phyloP scores from a whole-genome alignment of 2,329 filamentous ascomycete species.

The Xylogone sp. region DNA sequence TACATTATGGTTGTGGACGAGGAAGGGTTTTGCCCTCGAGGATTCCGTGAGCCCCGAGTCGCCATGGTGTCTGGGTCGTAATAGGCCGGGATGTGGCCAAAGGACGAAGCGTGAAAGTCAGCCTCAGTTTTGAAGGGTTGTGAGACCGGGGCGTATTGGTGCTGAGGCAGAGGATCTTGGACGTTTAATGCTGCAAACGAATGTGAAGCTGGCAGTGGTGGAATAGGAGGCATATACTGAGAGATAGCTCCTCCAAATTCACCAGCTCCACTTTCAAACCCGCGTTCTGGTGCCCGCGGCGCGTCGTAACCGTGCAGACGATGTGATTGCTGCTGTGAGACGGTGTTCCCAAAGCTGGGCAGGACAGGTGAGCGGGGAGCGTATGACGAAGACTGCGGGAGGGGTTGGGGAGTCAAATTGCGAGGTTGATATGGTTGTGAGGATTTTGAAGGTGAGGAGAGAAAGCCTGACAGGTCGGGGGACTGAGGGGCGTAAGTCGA shows the following conservation, averaged over 20 bases:
- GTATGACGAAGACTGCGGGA: conserved; percentile 12
- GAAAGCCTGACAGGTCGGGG: conserved; percentile 28
- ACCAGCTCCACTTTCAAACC: conserved; percentile 7
- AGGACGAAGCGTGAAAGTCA: conserved; percentile 5
- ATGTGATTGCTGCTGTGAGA: conserved; percentile 4
- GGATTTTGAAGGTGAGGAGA: conserved; percentile 17
- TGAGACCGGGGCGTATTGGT: conserved; percentile 2
- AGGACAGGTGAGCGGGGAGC: conserved; percentile 23
- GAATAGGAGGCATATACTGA: conserved; percentile 26
- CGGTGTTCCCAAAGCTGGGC: conserved; percentile 12
- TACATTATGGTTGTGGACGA: neutral
- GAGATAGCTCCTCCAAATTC: conserved; percentile 8
- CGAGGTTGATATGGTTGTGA: conserved; percentile 14
- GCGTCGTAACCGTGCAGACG: conserved; percentile 9
- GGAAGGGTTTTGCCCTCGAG: neutral
- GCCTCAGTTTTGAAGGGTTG: conserved; percentile 11
- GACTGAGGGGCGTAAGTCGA: conserved; percentile 29
- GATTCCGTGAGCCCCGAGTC: conserved; percentile 9
- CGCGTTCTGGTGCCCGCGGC: conserved; percentile 3
- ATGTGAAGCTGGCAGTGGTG: conserved; percentile 20
- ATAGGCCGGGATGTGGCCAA: neutral
- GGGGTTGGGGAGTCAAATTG: conserved; percentile 7
- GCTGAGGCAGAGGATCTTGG: neutral
- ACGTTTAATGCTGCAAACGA: conserved; percentile 9
- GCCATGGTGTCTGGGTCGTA: conserved; percentile 10